These are phyloP conservation scores for Cyclotella sp. DNA, from an alignment of 108 stramenopile species.

Conservation along the genomic window DNA sequence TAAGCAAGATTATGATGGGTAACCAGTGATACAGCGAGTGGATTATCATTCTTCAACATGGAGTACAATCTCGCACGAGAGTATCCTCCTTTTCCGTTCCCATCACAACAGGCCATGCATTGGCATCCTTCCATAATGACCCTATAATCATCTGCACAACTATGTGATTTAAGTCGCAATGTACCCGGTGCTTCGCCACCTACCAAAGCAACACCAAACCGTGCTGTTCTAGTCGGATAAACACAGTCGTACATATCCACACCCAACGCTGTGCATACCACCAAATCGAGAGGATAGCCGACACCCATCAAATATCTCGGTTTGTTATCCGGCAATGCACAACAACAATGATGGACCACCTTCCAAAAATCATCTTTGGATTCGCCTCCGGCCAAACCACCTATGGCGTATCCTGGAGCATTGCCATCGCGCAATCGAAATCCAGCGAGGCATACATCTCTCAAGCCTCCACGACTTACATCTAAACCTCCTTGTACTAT, in stretches of 20 bases:
- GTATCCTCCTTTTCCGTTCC: constrained; percentile 54
- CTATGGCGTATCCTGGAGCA: constrained; percentile 97
- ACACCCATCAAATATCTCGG: constrained; percentile 99
- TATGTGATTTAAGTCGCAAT: constrained; percentile 77
- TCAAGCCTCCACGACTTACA: constrained; percentile 83
- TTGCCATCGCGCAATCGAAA: constrained; percentile 81
- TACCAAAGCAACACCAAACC: constrained; percentile 95
- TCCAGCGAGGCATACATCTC: constrained; percentile 92
- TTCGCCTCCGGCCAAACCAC: constrained; percentile 97
- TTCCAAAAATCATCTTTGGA: constrained; percentile 96
- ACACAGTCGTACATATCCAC: constrained; percentile 99
- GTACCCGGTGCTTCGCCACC: constrained; percentile 71
- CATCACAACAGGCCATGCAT: constrained; percentile 78
- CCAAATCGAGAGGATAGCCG: constrained; percentile 97
- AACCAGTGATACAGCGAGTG: constrained; percentile 85
- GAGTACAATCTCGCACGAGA: constrained; percentile 79
- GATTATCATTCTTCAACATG: constrained; percentile 83
- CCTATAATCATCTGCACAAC: constrained; percentile 63
- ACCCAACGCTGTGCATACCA: constrained; percentile 96
- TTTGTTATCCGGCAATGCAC: constrained; percentile 86
- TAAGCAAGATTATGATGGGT: constrained; percentile 97
- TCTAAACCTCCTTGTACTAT: constrained; percentile 99
- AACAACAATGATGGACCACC: constrained; percentile 94
- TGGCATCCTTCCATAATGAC: constrained; percentile 80
- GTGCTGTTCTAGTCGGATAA: constrained; percentile 96